A percentile compares a stretch with the other conserved stretches of the same genome.
Conservation (phyloP, 805 yeast genomes). For the Barnettozyma vustinii region DNA sequence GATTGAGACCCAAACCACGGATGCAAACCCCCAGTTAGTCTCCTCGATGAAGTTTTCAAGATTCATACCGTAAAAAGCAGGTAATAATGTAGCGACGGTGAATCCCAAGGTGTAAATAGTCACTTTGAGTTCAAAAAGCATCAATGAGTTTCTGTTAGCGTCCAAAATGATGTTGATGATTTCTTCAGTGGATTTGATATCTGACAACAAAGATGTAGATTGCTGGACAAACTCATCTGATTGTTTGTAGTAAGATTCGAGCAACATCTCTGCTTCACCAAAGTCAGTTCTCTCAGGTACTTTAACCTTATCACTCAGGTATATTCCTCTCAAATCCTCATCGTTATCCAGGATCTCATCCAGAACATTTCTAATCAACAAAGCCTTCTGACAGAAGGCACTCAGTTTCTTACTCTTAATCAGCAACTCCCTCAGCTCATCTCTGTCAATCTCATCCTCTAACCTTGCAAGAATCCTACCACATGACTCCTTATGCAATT, state of each 20-base stretch:
- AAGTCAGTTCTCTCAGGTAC: constrained; percentile 30
- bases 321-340: constrained; percentile 79
- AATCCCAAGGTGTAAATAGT: constrained; percentile 81
- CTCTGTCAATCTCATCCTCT: constrained; percentile 77
- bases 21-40: constrained; percentile 54
- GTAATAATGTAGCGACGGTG: constrained; percentile 77
- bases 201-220: constrained; percentile 74
- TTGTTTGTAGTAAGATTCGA: constrained; percentile 86
- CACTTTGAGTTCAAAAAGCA: constrained; percentile 79
- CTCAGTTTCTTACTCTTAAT: constrained; percentile 67
- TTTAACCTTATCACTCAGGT: constrained; percentile 43
- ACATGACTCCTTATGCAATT: constrained; percentile 50
- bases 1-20: constrained; percentile 47
- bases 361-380: constrained; percentile 71
- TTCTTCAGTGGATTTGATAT: constrained; percentile 87
- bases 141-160: constrained; percentile 83
- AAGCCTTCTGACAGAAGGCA: constrained; percentile 67
- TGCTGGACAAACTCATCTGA: constrained; percentile 93
- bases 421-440: constrained; percentile 64
- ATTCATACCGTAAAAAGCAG: constrained; percentile 90
- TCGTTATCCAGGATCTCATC: constrained; percentile 84
- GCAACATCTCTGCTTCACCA: constrained; percentile 78
- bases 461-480: constrained; percentile 60
- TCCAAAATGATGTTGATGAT: constrained; percentile 87
- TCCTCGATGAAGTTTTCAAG: constrained; percentile 74